Conservation (phyloP, 2,329 filamentous ascomycete species). For the Elsinoe ampelina region DNA sequence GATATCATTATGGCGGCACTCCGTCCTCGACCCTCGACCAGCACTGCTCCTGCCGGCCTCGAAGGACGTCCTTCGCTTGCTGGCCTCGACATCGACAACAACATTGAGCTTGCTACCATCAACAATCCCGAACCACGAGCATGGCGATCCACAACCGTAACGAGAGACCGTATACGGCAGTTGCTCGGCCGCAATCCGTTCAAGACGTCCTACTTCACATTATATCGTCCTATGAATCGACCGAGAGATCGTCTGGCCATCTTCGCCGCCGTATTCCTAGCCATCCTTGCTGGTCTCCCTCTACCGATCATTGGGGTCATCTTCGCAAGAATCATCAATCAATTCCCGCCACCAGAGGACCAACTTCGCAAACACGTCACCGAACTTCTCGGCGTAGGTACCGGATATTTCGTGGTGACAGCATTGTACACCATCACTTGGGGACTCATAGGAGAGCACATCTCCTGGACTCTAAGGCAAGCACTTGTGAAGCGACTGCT, state of each 20-base stretch:
- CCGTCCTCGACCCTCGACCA: neutral
- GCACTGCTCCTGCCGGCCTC: neutral
- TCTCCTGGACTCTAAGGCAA: slow-evolving; percentile 39
- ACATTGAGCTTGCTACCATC: slow-evolving; percentile 28
- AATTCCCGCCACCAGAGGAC: slow-evolving; percentile 40
- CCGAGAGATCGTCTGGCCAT: slow-evolving; percentile 30
- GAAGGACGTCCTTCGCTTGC: slow-evolving; percentile 22
- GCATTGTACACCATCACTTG: slow-evolving; percentile 43
- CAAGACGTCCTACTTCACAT: slow-evolving; percentile 40
- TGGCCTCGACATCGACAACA: slow-evolving; percentile 19
- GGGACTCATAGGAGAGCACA: slow-evolving; percentile 41
- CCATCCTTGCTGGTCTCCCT: slow-evolving; percentile 33
- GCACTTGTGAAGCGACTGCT: slow-evolving; percentile 39
- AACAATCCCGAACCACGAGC: slow-evolving; percentile 27
- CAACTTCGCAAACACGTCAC: slow-evolving; percentile 33
- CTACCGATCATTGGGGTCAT: slow-evolving; percentile 36
- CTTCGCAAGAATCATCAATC: slow-evolving; percentile 41
- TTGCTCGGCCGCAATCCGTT: slow-evolving; percentile 36
- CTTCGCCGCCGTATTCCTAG: slow-evolving; percentile 27
- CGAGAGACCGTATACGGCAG: slow-evolving; percentile 29
- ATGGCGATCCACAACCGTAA: slow-evolving; percentile 26
- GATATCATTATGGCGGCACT: neutral
- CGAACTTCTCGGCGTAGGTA: slow-evolving; percentile 38
- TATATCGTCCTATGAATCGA: slow-evolving; percentile 38
- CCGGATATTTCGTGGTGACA: slow-evolving; percentile 42